Conservation (phyloP, 345 rosid genomes). For the Linum tenue region DNA sequence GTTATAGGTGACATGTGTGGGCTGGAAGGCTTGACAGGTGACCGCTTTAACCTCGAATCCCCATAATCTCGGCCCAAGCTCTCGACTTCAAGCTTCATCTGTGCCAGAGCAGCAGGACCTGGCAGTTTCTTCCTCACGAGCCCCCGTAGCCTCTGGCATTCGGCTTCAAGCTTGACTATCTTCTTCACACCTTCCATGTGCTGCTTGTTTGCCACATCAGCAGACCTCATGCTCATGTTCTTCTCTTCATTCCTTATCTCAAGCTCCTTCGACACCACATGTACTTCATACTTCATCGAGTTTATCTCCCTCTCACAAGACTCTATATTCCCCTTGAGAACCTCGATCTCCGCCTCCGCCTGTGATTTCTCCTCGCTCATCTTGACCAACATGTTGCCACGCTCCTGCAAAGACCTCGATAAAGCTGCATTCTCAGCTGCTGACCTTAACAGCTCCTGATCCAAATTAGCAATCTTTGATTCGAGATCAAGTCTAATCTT, state of each 20-base stretch:
- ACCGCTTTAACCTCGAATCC: slow-evolving; percentile 57
- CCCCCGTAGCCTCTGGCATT: slow-evolving; percentile 86
- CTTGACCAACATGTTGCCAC: slow-evolving; percentile 64
- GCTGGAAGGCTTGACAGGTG: slow-evolving; percentile 59
- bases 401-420: slow-evolving; percentile 79
- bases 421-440: slow-evolving; percentile 76
- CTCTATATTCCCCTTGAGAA: slow-evolving; percentile 68
- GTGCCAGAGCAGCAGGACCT: slow-evolving; percentile 98
- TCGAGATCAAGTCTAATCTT: slow-evolving; percentile 69
- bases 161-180: slow-evolving; percentile 84
- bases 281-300: slow-evolving; percentile 77
- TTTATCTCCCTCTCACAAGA: slow-evolving; percentile 79
- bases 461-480: slow-evolving; percentile 48
- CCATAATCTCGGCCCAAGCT: slow-evolving; percentile 72
- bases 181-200: slow-evolving; percentile 83
- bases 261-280: slow-evolving; percentile 65
- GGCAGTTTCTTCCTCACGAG: slow-evolving; percentile 93
- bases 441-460: slow-evolving; percentile 69
- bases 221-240: slow-evolving; percentile 91
- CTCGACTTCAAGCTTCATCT: slow-evolving; percentile 96
- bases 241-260: slow-evolving; percentile 95
- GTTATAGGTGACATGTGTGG: slow-evolving; percentile 49
- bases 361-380: slow-evolving; percentile 64
- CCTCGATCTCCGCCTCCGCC: slow-evolving; percentile 88
- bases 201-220: slow-evolving; percentile 88